Conservation (phyloP, 2,329 filamentous ascomycete genomes). For the Escovopsis sp. region DNA sequence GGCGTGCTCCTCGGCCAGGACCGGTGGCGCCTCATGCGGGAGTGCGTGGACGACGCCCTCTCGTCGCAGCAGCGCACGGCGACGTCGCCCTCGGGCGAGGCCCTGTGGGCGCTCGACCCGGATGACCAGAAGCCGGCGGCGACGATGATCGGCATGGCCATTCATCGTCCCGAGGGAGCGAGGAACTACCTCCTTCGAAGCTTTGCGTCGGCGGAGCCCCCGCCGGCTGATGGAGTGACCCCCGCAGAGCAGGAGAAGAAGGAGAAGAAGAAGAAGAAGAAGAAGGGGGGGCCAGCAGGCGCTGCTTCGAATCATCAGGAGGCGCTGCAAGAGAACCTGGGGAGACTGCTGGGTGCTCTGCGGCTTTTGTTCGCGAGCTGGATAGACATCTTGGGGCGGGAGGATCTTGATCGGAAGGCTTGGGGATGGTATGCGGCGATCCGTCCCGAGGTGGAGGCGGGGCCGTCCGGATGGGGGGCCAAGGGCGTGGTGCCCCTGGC, state of each 20-base stretch:
- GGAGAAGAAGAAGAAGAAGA: too few relatives aligned
- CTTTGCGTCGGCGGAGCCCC: slow-evolving; percentile 31
- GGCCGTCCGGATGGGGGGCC: slow-evolving; percentile 67
- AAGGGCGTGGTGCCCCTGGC: slow-evolving; percentile 54
- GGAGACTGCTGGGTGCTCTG: slow-evolving; percentile 53
- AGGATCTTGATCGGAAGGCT: slow-evolving; percentile 59
- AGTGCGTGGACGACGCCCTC: slow-evolving; percentile 38
- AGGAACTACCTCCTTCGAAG: slow-evolving; percentile 40
- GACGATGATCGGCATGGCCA: slow-evolving; percentile 42
- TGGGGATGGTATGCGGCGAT: slow-evolving; percentile 73
- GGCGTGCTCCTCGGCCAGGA: slow-evolving; percentile 46
- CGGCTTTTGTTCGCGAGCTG: slow-evolving; percentile 61
- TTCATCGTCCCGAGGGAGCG: slow-evolving; percentile 59
- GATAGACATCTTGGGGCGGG: slow-evolving; percentile 42
- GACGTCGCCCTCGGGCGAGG: slow-evolving; percentile 27
- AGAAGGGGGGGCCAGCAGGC: too few relatives aligned
- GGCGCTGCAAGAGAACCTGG: slow-evolving; percentile 55
- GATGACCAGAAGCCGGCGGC: slow-evolving; percentile 30
- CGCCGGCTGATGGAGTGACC: too few relatives aligned
- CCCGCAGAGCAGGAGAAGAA: too few relatives aligned
- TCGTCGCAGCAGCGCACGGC: slow-evolving; percentile 28
- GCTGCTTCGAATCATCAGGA: slow-evolving; percentile 28
- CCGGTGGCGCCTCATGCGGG: slow-evolving; percentile 46
- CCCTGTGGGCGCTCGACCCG: slow-evolving; percentile 45
- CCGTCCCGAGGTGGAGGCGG: slow-evolving; percentile 59